These are phyloP conservation scores for Cyberlindnera sargentensis DNA, from an alignment of 805 yeast species.

Conservation along the genomic window DNA sequence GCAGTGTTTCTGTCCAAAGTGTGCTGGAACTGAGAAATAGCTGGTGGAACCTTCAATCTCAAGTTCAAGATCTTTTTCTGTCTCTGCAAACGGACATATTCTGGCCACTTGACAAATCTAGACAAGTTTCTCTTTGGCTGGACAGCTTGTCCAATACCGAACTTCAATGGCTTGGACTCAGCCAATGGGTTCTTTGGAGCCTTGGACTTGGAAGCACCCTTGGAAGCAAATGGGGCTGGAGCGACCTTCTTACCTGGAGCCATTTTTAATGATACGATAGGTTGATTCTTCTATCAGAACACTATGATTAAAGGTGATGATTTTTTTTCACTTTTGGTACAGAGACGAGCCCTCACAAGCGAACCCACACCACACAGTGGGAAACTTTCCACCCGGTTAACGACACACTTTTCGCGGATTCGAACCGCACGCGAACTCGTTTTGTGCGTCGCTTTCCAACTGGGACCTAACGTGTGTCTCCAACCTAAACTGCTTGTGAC, in stretches of 20 bases:
- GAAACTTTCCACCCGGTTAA: too few species aligned
- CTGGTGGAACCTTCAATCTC: conserved; percentile 99
- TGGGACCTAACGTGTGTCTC: too few species aligned
- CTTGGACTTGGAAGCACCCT: conserved; percentile 50
- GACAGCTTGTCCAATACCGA: conserved; percentile 93
- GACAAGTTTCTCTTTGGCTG: conserved; percentile 95
- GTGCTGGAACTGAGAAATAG: conserved; percentile 93
- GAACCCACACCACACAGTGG: too few species aligned
- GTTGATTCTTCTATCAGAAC: too few species aligned
- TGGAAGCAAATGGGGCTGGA: conserved; percentile 94
- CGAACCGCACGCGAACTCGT: too few species aligned
- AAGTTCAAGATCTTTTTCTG: conserved; percentile 93
- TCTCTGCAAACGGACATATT: conserved; percentile 96
- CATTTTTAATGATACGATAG: too few species aligned
- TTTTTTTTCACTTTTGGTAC: too few species aligned
- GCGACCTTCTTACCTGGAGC: conserved; percentile 72
- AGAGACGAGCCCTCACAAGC: too few species aligned
- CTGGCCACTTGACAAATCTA: conserved; percentile 99
- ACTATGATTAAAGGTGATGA: too few species aligned
- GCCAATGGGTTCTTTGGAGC: conserved; percentile 80
- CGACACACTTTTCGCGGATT: too few species aligned
- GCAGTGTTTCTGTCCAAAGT: conserved; percentile 99
- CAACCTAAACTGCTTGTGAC: too few species aligned
- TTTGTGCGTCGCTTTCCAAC: too few species aligned
- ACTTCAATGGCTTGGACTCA: conserved; percentile 86